These are phyloP conservation scores for Neofusicoccum parvum DNA, from an alignment of 2,329 filamentous ascomycete genomes.

Conservation along the genomic window DNA sequence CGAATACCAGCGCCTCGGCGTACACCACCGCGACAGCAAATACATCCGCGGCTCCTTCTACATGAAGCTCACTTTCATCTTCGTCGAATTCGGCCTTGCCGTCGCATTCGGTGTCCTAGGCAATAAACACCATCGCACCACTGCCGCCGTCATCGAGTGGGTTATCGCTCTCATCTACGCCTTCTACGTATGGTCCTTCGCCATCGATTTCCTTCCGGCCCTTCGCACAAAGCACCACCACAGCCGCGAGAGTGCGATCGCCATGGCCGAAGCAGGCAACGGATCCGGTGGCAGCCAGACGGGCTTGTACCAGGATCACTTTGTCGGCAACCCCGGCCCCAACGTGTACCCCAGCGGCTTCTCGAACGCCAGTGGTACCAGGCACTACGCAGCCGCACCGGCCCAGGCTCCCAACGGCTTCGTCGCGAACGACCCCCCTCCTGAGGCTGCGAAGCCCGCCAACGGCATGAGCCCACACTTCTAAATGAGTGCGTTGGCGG, in stretches of 20 bases:
- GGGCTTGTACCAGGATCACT: constrained; percentile 12
- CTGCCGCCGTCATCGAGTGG: constrained; percentile 79
- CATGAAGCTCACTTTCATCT: constrained; percentile 82
- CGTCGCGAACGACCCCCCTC: background rate
- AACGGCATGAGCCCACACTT: too few relatives aligned
- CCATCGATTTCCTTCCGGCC: constrained; percentile 83
- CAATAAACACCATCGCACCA: constrained; percentile 56
- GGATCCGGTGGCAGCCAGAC: constrained; percentile 4
- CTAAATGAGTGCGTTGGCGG: too few relatives aligned
- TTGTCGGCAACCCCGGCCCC: constrained; percentile 5
- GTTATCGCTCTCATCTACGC: constrained; percentile 81
- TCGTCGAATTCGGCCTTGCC: constrained; percentile 74
- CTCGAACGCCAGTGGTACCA: constrained; percentile 6
- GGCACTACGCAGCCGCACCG: constrained; percentile 3
- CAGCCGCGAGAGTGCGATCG: constrained; percentile 38
- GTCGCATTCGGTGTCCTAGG: constrained; percentile 69
- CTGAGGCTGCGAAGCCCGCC: too few relatives aligned
- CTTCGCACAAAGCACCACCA: constrained; percentile 59
- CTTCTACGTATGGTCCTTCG: constrained; percentile 84
- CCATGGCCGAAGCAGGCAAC: constrained; percentile 25
- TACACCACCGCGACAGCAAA: constrained; percentile 73
- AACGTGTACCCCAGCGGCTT: constrained; percentile 18
- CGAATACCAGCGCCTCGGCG: constrained; percentile 85
- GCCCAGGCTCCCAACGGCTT: background rate
- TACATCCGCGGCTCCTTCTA: constrained; percentile 80